Evolutionary conservation across 331 rosid species (phyloP).

Genomic region (Acacia pycnantha): DNA sequence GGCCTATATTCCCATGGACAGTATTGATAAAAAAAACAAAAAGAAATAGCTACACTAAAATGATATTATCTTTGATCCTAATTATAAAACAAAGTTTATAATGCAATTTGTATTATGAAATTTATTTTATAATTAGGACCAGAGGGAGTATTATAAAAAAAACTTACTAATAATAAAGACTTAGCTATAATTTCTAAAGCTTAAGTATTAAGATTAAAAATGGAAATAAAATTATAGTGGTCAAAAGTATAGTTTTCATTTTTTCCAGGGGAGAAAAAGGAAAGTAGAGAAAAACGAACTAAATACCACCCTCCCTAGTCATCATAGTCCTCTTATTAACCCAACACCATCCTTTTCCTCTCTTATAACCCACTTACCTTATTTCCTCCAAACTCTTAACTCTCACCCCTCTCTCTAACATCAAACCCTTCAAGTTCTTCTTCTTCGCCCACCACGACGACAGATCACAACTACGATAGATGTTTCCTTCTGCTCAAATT

Average conservation of each 20-base stretch:
- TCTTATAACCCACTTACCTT: constrained; percentile 21
- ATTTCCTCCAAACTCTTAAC: constrained; percentile 56
- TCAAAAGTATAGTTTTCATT: background rate
- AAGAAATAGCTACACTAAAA: background rate
- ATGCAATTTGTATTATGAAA: too few species aligned
- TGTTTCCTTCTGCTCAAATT: constrained; percentile 38
- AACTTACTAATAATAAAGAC: background rate
- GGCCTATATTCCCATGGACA: too few species aligned
- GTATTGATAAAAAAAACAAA: too few species aligned
- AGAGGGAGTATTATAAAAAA: background rate
- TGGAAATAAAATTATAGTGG: background rate
- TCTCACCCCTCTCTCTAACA: constrained; percentile 22
- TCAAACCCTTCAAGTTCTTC: constrained; percentile 11
- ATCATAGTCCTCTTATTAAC: constrained; percentile 24
- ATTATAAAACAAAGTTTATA: too few species aligned
- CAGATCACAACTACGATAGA: constrained; percentile 26
- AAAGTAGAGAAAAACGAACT: background rate
- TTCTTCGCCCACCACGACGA: constrained; percentile 8
- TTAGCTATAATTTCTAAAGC: background rate
- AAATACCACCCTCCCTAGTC: background rate
- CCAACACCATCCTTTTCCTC: constrained; percentile 35
- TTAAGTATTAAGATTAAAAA: background rate
- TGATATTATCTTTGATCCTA: background rate
- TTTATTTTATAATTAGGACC: too few species aligned
- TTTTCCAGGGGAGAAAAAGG: background rate